Evolutionary conservation across 2,329 filamentous ascomycete genomes (phyloP).

Genomic region (Monosporascus sp.): DNA sequence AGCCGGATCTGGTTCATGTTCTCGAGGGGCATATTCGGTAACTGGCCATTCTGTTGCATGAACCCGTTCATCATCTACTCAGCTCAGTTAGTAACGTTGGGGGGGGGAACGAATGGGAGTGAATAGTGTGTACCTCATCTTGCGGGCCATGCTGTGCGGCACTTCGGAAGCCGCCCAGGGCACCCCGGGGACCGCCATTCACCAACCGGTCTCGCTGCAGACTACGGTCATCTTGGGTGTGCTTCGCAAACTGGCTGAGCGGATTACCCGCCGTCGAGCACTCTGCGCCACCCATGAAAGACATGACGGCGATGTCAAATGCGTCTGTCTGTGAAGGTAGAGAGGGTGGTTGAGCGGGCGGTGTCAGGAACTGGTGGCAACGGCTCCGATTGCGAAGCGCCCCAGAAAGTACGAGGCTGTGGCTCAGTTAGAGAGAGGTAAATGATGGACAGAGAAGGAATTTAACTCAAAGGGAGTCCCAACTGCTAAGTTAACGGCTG

Average conservation of each 20-base stretch:
- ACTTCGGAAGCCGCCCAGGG: conserved; percentile 74
- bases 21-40: conserved; percentile 51
- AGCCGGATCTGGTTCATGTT: conserved; percentile 40
- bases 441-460: too few species aligned
- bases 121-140: conserved; percentile 55
- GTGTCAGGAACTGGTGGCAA: not conserved
- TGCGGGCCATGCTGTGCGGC: conserved; percentile 63
- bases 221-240: conserved; percentile 93
- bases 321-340: conserved; percentile 2
- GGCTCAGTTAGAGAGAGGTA: too few species aligned
- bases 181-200: conserved; percentile 64
- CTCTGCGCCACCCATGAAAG: conserved; percentile 91
- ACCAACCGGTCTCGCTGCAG: conserved; percentile 86
- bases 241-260: conserved; percentile 94
- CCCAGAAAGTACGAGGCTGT: too few species aligned
- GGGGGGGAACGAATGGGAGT: not conserved
- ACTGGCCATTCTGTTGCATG: conserved; percentile 68
- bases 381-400: too few species aligned
- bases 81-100: conserved; percentile 19
- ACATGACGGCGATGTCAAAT: conserved; percentile 56
- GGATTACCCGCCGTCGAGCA: conserved; percentile 96
- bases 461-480: too few species aligned
- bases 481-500: too few species aligned
- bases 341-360: conserved; percentile 2
- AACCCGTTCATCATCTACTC: conserved; percentile 88